phyloP scores from a whole-genome alignment of 176 grass and related monocot species.

The Panicum miliaceum region DNA sequence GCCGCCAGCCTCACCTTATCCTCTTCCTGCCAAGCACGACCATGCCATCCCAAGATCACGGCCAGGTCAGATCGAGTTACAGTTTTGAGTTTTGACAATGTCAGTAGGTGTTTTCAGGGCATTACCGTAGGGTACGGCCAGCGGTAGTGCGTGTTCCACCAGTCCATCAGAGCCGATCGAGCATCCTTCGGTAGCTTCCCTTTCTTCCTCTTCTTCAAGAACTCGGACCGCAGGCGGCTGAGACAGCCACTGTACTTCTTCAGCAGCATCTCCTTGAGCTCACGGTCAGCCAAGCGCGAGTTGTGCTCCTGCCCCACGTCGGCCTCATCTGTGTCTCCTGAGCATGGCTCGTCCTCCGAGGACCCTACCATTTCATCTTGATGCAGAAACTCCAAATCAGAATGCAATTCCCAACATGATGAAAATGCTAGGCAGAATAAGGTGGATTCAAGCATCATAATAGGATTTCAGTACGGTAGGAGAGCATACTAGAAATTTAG shows the following conservation, averaged over 20 bases:
- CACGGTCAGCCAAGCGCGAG: conserved; percentile 65
- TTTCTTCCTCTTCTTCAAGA: conserved; percentile 98
- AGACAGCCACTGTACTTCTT: conserved; percentile 98
- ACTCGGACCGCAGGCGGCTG: conserved; percentile 81
- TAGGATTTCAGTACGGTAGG: not conserved
- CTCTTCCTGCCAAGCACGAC: conserved; percentile 60
- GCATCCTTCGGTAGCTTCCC: conserved; percentile 95
- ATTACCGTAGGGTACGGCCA: conserved; percentile 95
- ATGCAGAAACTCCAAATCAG: conserved; percentile 13
- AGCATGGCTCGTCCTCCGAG: conserved; percentile 80
- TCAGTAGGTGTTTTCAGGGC: not conserved
- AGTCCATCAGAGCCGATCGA: conserved; percentile 68
- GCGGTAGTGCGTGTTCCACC: conserved; percentile 93
- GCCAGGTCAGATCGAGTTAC: not conserved
- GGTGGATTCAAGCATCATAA: not conserved
- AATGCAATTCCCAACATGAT: not conserved
- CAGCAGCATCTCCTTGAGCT: conserved; percentile 96
- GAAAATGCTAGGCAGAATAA: not conserved
- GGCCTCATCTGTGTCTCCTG: conserved; percentile 53
- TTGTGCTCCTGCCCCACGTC: conserved; percentile 53
- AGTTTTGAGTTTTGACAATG: not conserved
- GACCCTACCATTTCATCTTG: conserved; percentile 80
- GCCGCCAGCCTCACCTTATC: conserved; percentile 80
- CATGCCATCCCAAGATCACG: not conserved
- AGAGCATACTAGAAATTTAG: not conserved